Evolutionary conservation across 2,329 filamentous ascomycete genomes (phyloP), one percentile per base, ranked within the genome.

Genomic region (Trichoderma atroviride): DNA sequence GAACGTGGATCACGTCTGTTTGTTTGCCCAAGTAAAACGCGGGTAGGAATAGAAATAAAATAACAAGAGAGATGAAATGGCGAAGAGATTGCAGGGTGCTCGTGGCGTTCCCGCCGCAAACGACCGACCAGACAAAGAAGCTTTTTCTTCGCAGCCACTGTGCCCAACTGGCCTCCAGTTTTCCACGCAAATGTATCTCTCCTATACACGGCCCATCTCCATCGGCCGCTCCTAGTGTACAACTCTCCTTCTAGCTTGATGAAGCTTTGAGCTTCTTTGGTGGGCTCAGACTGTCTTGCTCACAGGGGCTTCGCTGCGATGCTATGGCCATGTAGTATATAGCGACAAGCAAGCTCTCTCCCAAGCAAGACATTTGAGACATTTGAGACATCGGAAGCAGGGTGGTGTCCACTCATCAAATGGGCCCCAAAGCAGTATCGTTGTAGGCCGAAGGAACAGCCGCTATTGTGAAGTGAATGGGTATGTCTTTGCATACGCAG

Each of bases 341-440:
- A 58, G 47, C 22, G 35, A 57, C 14, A 58, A 35, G 52, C 33
- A 37, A 31, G 62, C 5, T 40, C 24, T 66, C 55, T 57, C 56
- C 65, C n/a, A 53, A 66, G 50, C 68, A 60, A 69, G 68, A 69
- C 68, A 69, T 33, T 43, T 62, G 43, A 69, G 68, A 69, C 68
- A 69, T 33, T 43, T 62, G 43, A 69, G 68, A 69, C 68, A 69
- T 69, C 47, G 22, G 47, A 22, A 16, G 35, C 55, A 60, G 56
- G 58, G 66, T 31, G 35, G 19, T 57, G 61, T 47, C 40, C 61
- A 47, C 60, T 55, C 53, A 69, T 60, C 56, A 59, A 47, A 65
- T 43, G 56, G 59, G 43, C 50, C 62, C 61, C 47, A 69, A 56
- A 37, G 61, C 24, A 31, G 66, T 52, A 27, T 52, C 50, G 66